Base-by-base conservation (phyloP, 1,284 basidiomycete species). In the Quambalaria eucalypti region DNA sequence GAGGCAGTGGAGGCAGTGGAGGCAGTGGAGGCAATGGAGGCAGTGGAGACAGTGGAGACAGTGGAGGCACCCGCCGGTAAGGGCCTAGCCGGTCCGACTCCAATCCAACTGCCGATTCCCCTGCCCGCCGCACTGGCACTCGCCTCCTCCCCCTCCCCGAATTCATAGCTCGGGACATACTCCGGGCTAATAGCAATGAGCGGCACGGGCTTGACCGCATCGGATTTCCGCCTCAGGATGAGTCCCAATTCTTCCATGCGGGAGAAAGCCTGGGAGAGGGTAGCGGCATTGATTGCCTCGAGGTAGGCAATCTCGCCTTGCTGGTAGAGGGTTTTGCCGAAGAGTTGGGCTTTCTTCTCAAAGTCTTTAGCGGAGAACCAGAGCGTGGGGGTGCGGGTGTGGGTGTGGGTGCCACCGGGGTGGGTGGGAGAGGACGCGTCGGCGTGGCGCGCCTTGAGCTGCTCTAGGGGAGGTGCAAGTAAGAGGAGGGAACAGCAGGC, bases 261-360 rank as follows among this genome's bases (percentile, higher is more conserved):
- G 2, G 59, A 54, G 44, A 73, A 63, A 1, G 71, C 69, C 30
- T 71, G 68, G 2, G 60, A 58, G 19, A 73, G 52, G 16, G 67
- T 66, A 9, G 69, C 69, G 10, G 60, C 58, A 28, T 69, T 70
- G 61, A 72, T 62, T 42, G 62, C 68, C 64, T 71, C 76, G 42
- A 77, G 68, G 47, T 77, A 77, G 29, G 61, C 65, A 2, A 77
- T 61, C 51, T 76, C 76, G 33, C 71, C 71, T 36, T 77, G 74
- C 23, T 66, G 65, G 55, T 74, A 75, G 3, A 76, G 56, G 4
- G 73, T 77, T 60, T 76, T 76, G 23, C 76, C 76, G 16, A 77
- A 69, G 8, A 73, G 58, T 39, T 56, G 55, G 0, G 72, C 71
- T 30, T 64, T 62, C 39, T 68, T 66, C 39, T 75, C 70, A 58